Base-by-base conservation (phyloP, 352 stramenopile species). In the Phytophthora gonapodyides region DNA sequence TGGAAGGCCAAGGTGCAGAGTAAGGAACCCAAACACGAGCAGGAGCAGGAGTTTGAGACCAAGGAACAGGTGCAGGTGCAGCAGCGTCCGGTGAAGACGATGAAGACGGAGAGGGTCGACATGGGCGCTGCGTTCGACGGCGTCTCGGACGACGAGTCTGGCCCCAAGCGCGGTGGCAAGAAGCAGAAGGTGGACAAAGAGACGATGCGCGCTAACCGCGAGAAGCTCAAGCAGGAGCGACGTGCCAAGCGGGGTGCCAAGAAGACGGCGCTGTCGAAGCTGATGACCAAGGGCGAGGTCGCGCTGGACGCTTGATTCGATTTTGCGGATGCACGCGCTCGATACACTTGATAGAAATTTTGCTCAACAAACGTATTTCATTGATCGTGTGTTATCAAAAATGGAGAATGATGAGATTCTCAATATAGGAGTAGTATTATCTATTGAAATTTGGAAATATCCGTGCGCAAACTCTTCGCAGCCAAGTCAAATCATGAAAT, bases 51-150 rank as follows among this genome's bases (percentile, higher is more conserved):
- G 7, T 13, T 38, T 31, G 33, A 57, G 1, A 10, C 27, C 2
- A 15, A 55, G n/a, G 16, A 64, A 15, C 46, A 59, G 16, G 61
- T 36, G 15, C 36, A 60, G 51, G 47, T 45, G 31, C 31, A 54
- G 12, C 33, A 59, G 36, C 69, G 53, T 38, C 57, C 56, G 10
- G 31, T 44, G 30, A 74, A 68, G 52, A 78, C 69, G 48, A 30
- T 67, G 27, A 81, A 78, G 58, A 52, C 27, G 37, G 81, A 90
- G 59, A 77, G 78, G 38, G 52, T 93, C 24, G 84, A 93, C 67
- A 91, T 93, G 84, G 84, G 84, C 8, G 76, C 78, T 21, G 80
- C 84, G 3, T 93, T 91, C 46, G 81, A 93, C 61, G 75, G 67
- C n/a, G 31, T 75, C 2, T 86, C 76, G 37, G 72, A 84, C 36